Percentiles rank a stretch among this genome's conserved stretches.
Evolutionary conservation across 352 stramenopile genomes (phyloP).

Genomic region (Aphanomyces euteiches): DNA sequence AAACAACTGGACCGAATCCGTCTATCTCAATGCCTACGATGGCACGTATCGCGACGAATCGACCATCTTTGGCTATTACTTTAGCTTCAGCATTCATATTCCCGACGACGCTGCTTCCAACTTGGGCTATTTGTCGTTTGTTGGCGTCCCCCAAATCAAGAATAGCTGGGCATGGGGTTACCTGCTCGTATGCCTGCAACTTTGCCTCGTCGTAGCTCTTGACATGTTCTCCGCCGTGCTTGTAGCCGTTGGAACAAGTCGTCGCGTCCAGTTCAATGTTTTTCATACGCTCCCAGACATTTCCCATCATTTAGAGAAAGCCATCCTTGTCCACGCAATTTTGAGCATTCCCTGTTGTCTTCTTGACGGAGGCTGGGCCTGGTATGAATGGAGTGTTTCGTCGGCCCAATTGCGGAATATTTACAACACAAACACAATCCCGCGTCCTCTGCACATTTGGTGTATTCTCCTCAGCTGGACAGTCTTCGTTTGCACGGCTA

Average conservation of each 20-base stretch:
- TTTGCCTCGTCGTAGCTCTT: not conserved
- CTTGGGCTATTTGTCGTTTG: not conserved
- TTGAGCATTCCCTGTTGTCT: not conserved
- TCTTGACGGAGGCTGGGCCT: not conserved
- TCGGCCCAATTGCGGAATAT: not conserved
- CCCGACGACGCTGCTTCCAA: not conserved
- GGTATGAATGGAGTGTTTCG: slow-evolving; percentile 2
- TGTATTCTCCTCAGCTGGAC: not conserved
- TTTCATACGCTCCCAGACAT: slow-evolving; percentile 4
- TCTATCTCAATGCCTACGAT: not conserved
- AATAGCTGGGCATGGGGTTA: not conserved
- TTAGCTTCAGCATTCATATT: not conserved
- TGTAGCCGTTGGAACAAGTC: not conserved
- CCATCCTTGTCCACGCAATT: not conserved
- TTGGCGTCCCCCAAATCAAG: not conserved
- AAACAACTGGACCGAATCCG: not conserved
- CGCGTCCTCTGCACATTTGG: not conserved
- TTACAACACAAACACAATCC: not conserved
- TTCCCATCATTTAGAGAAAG: not conserved
- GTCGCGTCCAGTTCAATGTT: not conserved
- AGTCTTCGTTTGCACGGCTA: not conserved
- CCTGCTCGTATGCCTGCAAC: not conserved
- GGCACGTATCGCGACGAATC: not conserved
- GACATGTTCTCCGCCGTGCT: not conserved
- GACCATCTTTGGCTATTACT: not conserved